Evolutionary conservation across 2,329 filamentous ascomycete species (phyloP).

Genomic region (Ceratocystis alfenasii): DNA sequence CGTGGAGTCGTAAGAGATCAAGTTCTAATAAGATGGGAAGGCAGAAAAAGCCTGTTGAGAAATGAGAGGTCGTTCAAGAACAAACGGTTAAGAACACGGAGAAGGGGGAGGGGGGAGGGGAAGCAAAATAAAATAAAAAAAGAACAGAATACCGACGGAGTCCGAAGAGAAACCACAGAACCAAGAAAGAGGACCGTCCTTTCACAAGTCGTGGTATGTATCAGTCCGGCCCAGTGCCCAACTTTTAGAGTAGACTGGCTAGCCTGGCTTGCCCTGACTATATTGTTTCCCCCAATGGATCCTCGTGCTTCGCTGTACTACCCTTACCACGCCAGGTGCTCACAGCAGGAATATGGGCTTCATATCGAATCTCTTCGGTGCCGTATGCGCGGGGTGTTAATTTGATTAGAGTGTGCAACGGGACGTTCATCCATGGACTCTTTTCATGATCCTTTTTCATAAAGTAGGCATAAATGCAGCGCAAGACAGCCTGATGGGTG

Average conservation of each 20-base stretch:
- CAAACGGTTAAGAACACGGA: not conserved
- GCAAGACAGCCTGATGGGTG: slow-evolving; percentile 89
- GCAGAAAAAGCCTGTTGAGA: not conserved
- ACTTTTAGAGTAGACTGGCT: too few relatives aligned
- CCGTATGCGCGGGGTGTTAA: slow-evolving; percentile 88
- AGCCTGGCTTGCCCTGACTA: slow-evolving; percentile 13
- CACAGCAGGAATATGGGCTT: slow-evolving; percentile 87
- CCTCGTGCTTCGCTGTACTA: slow-evolving; percentile 77
- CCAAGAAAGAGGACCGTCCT: not conserved
- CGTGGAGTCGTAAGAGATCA: not conserved
- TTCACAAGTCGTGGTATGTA: too few relatives aligned
- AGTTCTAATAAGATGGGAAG: slow-evolving; percentile 7
- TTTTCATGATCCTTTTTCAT: slow-evolving; percentile 91
- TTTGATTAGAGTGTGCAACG: slow-evolving; percentile 91
- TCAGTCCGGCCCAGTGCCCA: too few relatives aligned
- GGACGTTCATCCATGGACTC: slow-evolving; percentile 97
- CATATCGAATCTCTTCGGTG: slow-evolving; percentile 76
- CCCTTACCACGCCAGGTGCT: slow-evolving; percentile 95
- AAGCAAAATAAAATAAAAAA: not conserved
- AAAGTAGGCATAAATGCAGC: slow-evolving; percentile 98
- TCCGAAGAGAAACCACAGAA: not conserved
- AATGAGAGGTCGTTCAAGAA: not conserved
- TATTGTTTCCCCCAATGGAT: slow-evolving; percentile 34
- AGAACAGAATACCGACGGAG: slow-evolving; percentile 1
- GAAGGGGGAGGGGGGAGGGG: too few relatives aligned